These are phyloP conservation scores for Agapanthus africanus DNA, from an alignment of 106 monocot genomes.

Conservation along the genomic window DNA sequence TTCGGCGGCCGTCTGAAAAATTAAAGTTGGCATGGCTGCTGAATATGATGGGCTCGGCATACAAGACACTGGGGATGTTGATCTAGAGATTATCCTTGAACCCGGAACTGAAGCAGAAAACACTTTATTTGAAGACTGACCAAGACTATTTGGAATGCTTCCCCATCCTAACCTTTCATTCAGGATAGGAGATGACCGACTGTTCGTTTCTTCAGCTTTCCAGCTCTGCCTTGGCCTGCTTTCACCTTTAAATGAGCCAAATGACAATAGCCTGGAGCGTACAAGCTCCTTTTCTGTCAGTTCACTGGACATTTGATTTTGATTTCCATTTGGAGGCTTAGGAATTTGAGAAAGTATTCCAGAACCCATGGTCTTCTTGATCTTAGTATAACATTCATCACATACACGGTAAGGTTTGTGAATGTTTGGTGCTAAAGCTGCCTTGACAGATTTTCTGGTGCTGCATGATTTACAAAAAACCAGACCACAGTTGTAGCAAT, in stretches of 20 bases:
- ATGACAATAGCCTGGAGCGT: constrained; percentile 26
- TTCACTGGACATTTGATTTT: constrained; percentile 22
- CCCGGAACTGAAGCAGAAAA: constrained; percentile 36
- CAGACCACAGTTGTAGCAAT: constrained; percentile 47
- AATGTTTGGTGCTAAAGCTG: constrained; percentile 38
- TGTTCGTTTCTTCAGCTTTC: constrained; percentile 14
- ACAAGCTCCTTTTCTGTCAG: constrained; percentile 25
- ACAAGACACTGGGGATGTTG: constrained; percentile 44
- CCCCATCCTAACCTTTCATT: constrained; percentile 12
- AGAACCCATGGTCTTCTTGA: constrained; percentile 26
- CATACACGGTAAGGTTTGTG: constrained; percentile 45
- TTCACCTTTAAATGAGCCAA: constrained; percentile 27
- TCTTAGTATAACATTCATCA: constrained; percentile 44
- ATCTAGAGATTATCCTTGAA: constrained; percentile 33
- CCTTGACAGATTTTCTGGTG: constrained; percentile 32
- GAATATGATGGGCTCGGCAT: constrained; percentile 31
- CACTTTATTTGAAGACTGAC: constrained; percentile 25
- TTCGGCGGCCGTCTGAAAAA: too few relatives aligned
- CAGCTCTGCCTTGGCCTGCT: constrained; percentile 18
- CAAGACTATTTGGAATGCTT: constrained; percentile 15
- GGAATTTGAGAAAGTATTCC: constrained; percentile 17
- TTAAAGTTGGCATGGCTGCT: constrained; percentile 1
- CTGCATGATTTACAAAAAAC: constrained; percentile 44
- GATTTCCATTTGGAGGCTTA: constrained; percentile 33
- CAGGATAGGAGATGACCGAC: constrained; percentile 2